Conservation (phyloP, 2,329 filamentous ascomycete species). For the Hymenoscyphus fructigenus region DNA sequence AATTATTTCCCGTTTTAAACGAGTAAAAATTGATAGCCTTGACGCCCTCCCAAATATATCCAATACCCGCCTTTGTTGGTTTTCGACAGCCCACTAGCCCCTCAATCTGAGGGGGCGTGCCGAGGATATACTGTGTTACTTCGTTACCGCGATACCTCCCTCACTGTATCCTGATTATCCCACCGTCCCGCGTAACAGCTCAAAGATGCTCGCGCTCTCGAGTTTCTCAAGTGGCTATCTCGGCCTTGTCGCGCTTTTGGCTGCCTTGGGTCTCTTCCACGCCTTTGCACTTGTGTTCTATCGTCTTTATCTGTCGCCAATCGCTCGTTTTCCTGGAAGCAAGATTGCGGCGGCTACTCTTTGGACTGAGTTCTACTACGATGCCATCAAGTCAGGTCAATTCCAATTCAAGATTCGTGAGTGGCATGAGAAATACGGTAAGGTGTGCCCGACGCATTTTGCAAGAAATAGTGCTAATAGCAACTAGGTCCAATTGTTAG, state of each 20-base stretch:
- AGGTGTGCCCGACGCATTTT: neutral
- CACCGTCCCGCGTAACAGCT: neutral
- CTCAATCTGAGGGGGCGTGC: neutral
- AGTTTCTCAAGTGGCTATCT: neutral
- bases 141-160: neutral
- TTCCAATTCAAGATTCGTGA: slow-evolving; percentile 16
- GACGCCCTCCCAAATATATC: neutral
- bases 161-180: neutral
- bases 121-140: neutral
- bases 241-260: neutral
- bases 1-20: neutral
- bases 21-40: neutral
- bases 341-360: slow-evolving; percentile 27
- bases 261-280: neutral
- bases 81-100: neutral
- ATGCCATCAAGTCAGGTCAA: slow-evolving; percentile 24
- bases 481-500: slow-evolving; percentile 11
- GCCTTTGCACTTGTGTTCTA: slow-evolving; percentile 11
- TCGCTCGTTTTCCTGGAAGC: slow-evolving; percentile 34
- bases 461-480: neutral
- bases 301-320: slow-evolving; percentile 36
- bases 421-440: slow-evolving; percentile 22
- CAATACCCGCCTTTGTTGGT: neutral
- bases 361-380: slow-evolving; percentile 32
- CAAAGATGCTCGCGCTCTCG: neutral